A percentile compares a stretch with the other conserved stretches of the same genome.
Conservation (phyloP, 371 early-diverging fungal species). For the Haplosporangium sp. region DNA sequence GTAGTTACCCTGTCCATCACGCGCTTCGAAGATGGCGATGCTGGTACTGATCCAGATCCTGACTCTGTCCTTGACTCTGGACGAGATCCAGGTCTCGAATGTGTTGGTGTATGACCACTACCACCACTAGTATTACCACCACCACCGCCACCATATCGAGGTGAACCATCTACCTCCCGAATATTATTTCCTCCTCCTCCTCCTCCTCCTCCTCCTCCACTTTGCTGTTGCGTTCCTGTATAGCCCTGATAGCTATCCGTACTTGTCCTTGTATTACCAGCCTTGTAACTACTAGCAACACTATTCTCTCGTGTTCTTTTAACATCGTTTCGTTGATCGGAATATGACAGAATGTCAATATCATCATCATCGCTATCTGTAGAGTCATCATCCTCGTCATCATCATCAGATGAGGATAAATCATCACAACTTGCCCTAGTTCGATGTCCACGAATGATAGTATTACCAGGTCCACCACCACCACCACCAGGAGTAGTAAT, state of each 20-base stretch:
- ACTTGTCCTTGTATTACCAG: conserved; percentile 6
- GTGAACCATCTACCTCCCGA: background rate
- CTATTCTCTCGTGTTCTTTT: conserved; percentile 34
- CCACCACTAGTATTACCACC: no score
- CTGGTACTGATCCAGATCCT: conserved; percentile 23
- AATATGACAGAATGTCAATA: background rate
- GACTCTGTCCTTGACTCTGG: conserved; percentile 21
- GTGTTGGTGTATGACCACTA: conserved; percentile 16
- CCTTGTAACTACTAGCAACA: conserved; percentile 13
- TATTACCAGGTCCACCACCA: conserved; percentile 3
- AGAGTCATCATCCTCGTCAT: conserved; percentile 54
- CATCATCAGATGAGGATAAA: conserved; percentile 50
- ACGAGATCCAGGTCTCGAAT: conserved; percentile 29
- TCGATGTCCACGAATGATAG: conserved; percentile 30
- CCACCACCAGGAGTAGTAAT: conserved; percentile 6
- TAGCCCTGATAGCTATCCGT: conserved; percentile 21
- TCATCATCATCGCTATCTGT: conserved; percentile 53
- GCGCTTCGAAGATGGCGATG: conserved; percentile 25
- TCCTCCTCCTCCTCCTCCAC: background rate
- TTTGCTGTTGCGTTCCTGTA: background rate
- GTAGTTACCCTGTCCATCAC: conserved; percentile 18
- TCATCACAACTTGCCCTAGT: conserved; percentile 47
- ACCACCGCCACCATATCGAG: background rate
- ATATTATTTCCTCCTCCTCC: background rate
- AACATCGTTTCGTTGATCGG: conserved; percentile 7